Evolutionary conservation across 164 flowering plant genomes (phyloP).

Genomic region (Vitis amurensis): DNA sequence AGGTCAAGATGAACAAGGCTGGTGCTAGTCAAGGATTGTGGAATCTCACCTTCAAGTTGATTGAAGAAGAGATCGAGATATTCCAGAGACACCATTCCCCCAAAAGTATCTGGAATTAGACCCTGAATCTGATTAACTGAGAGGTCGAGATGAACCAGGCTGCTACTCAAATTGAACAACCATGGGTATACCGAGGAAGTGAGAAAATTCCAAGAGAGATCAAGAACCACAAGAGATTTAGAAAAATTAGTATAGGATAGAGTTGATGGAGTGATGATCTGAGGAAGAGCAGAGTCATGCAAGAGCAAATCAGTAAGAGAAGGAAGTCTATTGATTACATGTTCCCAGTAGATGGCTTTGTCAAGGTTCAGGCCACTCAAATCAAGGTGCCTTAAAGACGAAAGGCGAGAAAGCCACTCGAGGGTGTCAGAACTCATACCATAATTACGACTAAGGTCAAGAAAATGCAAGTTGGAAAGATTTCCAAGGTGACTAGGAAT

Average conservation of each 20-base stretch:
- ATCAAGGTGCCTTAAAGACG: conserved; percentile 12
- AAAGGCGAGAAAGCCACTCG: conserved; percentile 16
- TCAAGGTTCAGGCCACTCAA: neutral
- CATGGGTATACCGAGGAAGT: neutral
- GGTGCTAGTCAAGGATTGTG: no score
- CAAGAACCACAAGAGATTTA: conserved; percentile 3
- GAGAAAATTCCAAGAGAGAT: neutral
- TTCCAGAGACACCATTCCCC: neutral
- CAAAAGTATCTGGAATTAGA: neutral
- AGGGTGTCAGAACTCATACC: neutral
- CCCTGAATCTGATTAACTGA: no score
- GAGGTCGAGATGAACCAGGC: no score
- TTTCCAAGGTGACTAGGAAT: conserved; percentile 28
- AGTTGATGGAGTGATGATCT: neutral
- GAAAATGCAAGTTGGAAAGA: conserved; percentile 22
- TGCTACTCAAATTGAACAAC: neutral
- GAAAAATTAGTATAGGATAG: neutral
- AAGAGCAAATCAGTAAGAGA: conserved; percentile 7
- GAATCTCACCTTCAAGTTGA: no score
- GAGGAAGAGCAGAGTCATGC: neutral
- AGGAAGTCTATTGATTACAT: conserved; percentile 14
- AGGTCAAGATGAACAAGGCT: no score
- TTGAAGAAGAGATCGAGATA: neutral
- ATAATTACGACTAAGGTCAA: conserved; percentile 15
- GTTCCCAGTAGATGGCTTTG: conserved; percentile 5